Percentiles rank a stretch among this genome's conserved stretches.
phyloP scores from a whole-genome alignment of 345 rosid species.

The Cardiospermum halicacabum region DNA sequence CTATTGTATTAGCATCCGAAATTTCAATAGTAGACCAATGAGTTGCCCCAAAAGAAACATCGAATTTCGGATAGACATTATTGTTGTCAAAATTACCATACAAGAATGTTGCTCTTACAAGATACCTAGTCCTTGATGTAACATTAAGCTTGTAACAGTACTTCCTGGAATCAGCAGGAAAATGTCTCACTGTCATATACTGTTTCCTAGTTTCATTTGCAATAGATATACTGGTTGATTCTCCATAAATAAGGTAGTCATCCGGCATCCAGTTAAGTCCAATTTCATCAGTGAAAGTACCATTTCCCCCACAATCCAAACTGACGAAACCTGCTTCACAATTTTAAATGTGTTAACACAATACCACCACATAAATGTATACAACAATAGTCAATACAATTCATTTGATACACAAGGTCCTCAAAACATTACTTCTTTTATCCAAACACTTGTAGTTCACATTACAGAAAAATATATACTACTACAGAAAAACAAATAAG shows the following conservation, averaged over 20 bases:
- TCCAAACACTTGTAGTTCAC: background rate
- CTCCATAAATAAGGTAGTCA: constrained; percentile 56
- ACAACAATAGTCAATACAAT: background rate
- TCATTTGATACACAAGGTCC: too few relatives aligned
- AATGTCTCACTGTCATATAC: constrained; percentile 73
- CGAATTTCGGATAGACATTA: constrained; percentile 92
- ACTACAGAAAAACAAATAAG: background rate
- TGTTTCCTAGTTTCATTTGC: constrained; percentile 67
- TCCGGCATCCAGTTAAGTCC: constrained; percentile 86
- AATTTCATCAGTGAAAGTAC: constrained; percentile 64
- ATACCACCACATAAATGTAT: background rate
- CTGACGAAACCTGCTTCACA: constrained; percentile 79
- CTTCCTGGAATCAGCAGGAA: constrained; percentile 89
- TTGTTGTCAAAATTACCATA: constrained; percentile 85
- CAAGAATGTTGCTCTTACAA: constrained; percentile 90
- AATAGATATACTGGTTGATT: constrained; percentile 49
- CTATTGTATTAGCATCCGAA: constrained; percentile 67
- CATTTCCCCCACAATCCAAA: constrained; percentile 83
- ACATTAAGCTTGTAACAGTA: constrained; percentile 81
- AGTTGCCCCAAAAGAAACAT: constrained; percentile 84
- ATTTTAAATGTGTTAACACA: constrained; percentile 8
- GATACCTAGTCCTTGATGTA: constrained; percentile 69
- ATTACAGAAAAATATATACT: background rate
- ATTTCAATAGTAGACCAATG: constrained; percentile 89
- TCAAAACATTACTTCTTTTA: background rate